A percentile compares a stretch with the other conserved stretches of the same genome.
These are phyloP conservation scores for Nigrograna mackinnonii DNA, from an alignment of 2,329 filamentous ascomycete species.

Conservation along the genomic window DNA sequence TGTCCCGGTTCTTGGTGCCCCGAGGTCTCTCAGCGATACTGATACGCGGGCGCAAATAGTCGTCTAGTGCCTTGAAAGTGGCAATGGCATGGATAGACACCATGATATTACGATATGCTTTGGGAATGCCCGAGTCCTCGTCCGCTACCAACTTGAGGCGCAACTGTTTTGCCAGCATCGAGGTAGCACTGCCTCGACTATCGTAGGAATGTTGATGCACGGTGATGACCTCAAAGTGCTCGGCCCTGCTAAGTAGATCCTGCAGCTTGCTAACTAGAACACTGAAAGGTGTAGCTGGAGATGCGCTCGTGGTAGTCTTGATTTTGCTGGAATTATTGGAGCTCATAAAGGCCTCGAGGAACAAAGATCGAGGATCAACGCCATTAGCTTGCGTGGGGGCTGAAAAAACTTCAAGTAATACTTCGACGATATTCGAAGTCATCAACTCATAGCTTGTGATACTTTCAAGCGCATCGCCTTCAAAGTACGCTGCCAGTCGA, in stretches of 20 bases:
- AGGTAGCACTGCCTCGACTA: constrained; percentile 86
- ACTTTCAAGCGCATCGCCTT: constrained; percentile 84
- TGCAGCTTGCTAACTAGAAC: constrained; percentile 92
- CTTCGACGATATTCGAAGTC: constrained; percentile 84
- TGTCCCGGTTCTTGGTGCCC: constrained; percentile 60
- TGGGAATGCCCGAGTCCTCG: constrained; percentile 86
- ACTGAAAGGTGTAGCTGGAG: constrained; percentile 82
- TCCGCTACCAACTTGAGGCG: constrained; percentile 86
- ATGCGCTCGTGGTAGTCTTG: constrained; percentile 67
- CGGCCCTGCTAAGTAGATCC: constrained; percentile 91
- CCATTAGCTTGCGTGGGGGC: constrained; percentile 62
- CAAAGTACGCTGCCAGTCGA: constrained; percentile 80
- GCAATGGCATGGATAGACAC: constrained; percentile 98
- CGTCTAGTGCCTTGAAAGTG: constrained; percentile 94
- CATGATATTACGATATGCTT: constrained; percentile 90
- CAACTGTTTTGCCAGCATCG: constrained; percentile 96
- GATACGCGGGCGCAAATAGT: constrained; percentile 91
- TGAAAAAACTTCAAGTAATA: constrained; percentile 81
- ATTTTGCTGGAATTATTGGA: constrained; percentile 63
- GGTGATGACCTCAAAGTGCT: constrained; percentile 97
- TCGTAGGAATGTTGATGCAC: constrained; percentile 92
- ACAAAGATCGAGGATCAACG: constrained; percentile 73
- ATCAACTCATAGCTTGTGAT: constrained; percentile 95
- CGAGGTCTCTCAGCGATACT: constrained; percentile 76
- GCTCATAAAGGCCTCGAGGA: constrained; percentile 92